Conservation (phyloP, 441 rosid genomes). For the Populus hybrid region DNA sequence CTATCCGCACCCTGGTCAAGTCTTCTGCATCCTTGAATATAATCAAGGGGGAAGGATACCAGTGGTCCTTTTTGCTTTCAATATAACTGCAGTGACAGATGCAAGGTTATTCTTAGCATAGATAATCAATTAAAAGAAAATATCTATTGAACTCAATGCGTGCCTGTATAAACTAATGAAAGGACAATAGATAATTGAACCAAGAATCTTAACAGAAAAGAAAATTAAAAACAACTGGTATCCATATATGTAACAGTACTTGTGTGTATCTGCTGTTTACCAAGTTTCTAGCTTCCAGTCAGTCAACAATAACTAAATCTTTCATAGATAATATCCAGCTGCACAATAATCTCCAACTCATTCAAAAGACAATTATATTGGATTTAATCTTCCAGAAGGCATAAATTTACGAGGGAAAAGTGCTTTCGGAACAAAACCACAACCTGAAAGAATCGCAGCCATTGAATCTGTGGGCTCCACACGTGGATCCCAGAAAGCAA, state of each 20-base stretch:
- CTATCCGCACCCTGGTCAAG: conserved; percentile 40
- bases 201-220: background rate
- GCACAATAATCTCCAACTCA: background rate
- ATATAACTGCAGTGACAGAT: conserved; percentile 41
- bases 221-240: background rate
- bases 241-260: background rate
- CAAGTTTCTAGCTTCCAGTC: background rate
- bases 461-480: background rate
- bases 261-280: background rate
- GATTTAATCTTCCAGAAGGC: background rate
- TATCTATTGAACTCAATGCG: background rate
- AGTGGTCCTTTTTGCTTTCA: conserved; percentile 61
- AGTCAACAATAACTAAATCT: no score
- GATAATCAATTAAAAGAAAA: background rate
- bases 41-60: conserved; percentile 54
- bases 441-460: background rate
- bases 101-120: background rate
- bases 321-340: no score
- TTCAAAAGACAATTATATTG: background rate
- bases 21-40: conserved; percentile 49
- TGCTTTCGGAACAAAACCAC: background rate
- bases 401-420: background rate
- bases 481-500: background rate
- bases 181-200: background rate
- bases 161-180: background rate